Base-by-base conservation (phyloP, 805 yeast genomes). In the Scheffersomyces coipomensis region DNA sequence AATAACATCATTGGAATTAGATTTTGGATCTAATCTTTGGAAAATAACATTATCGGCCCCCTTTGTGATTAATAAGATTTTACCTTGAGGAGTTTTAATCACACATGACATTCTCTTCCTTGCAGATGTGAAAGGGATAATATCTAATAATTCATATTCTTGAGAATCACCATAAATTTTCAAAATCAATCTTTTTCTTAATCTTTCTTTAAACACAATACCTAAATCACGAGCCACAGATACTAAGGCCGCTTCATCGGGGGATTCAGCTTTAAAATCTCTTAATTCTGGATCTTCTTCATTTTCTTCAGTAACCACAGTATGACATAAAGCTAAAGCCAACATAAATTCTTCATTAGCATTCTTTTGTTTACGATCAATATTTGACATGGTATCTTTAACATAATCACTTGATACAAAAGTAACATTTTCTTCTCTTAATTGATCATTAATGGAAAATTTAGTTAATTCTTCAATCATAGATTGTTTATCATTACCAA, bases 241-340 rank as follows among this genome's bases (percentile, higher is more conserved):
- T n/a, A 86, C 91, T 38, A 85, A 68, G 1, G 93, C 90, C 30
- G 83, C 79, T 57, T 85, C 95, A 64, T 85, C 95, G 0, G 95
- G 95, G 7, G 89, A 83, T 54, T 85, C 90, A 1, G 91, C 90
- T 51, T 84, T 83, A 62, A 78, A 82, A 21, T 71, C 70, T 30
- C 79, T 56, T 24, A 60, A 53, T 7, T 55, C 56, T 0, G 66
- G 66, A 15, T 73, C 76, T 7, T 63, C 60, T 2, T 54, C 55
- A 34, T 64, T 66, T 7, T 43, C 53, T 45, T 82, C 88, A 10
- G 88, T 80, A 27, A 84, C 76, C 3, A 83, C 93, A 4, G 88
- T 78, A 52, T 85, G 90, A 50, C 93, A 85, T 17, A 85, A 64
- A 0, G 90, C 85, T 33, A 85, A 63, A 0, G 83, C 80, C 21